phyloP scores from a whole-genome alignment of 352 stramenopile genomes.

The Phytopythium helicoides region DNA sequence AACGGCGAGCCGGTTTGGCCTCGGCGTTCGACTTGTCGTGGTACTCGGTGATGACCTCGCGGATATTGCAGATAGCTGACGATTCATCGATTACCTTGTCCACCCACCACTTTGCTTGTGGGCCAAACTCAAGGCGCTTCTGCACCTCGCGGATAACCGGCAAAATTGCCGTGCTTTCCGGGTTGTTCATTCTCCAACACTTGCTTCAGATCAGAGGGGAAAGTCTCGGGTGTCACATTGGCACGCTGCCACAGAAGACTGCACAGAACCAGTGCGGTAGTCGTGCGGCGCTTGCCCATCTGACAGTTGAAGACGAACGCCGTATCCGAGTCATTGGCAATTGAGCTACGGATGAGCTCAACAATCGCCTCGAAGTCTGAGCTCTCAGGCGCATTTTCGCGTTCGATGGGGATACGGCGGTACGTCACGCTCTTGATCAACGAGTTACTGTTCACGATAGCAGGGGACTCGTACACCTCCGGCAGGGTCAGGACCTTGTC shows the following conservation, averaged over 20 bases:
- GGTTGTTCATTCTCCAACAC: conserved; percentile 9
- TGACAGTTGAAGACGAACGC: conserved; percentile 90
- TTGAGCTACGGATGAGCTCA: conserved; percentile 42
- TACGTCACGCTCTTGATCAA: conserved; percentile 58
- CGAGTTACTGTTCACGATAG: conserved; percentile 25
- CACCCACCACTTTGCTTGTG: conserved; percentile 70
- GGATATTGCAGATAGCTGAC: conserved; percentile 77
- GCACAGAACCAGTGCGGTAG: conserved; percentile 68
- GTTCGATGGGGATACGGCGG: conserved; percentile 72
- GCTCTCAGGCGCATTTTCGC: conserved; percentile 81
- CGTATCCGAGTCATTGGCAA: conserved; percentile 34
- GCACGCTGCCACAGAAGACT: conserved; percentile 60
- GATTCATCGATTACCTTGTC: conserved; percentile 68
- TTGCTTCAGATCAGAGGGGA: conserved; percentile 2
- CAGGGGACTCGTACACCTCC: conserved; percentile 56
- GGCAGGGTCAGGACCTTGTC: conserved; percentile 55
- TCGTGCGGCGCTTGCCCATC: conserved; percentile 84
- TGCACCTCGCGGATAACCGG: conserved; percentile 67
- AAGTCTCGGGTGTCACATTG: background rate
- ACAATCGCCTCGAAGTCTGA: conserved; percentile 66
- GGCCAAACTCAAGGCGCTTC: conserved; percentile 43
- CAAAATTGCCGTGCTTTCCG: conserved; percentile 51
- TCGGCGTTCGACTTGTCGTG: conserved; percentile 70
- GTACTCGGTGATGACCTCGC: conserved; percentile 75
- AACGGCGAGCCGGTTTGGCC: conserved; percentile 74